Evolutionary conservation across 768 basidiomycete genomes (phyloP), one percentile per base, ranked within the genome.

Genomic region (Leccinum sublutescens): DNA sequence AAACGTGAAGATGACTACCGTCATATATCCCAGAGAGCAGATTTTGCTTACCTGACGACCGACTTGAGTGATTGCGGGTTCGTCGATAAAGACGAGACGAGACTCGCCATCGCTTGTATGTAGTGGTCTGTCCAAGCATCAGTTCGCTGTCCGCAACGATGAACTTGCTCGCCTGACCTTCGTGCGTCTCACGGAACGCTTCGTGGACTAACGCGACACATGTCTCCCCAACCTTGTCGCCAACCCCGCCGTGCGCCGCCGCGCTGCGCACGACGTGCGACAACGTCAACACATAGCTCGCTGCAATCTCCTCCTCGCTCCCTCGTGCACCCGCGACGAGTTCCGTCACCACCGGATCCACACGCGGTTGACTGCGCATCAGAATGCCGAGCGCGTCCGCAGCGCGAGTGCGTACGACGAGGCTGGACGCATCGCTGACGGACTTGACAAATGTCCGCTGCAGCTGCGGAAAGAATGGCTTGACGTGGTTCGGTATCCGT

Each of bases 381-480:
- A 99, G 78, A 4, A 86, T 82, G 12, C 95, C 95, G 1, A 98
- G 80, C 11, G 92, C 29, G 29, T 29, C 29, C 29, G 29, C 29
- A 29, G 29, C 29, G 29, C 85, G 85, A 59, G 80, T 86, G 54
- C 96, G 85, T 25, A 98, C 93, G 15, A 85, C 83, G 1, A 83
- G 76, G 62, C 91, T 93, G 2, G 88, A 80, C 8, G 88, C 74
- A 71, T 98, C 95, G 57, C 88, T 84, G 2, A 89, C 82, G 48
- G 93, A 91, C 77, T 98, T 98, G 71, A 97, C 90, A 68, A 98
- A 98, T 0, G 95, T 98, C 34, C 95, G 85, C 68, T 98, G 96
- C 34, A 98, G 76, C 67, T 98, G 97, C 2, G 96, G 97, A 83
- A 98, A 98, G 87, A 98, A 98, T 3, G 96, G 96, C 72, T 91